Conservation (phyloP, 805 yeast genomes). For the Candida pini region DNA sequence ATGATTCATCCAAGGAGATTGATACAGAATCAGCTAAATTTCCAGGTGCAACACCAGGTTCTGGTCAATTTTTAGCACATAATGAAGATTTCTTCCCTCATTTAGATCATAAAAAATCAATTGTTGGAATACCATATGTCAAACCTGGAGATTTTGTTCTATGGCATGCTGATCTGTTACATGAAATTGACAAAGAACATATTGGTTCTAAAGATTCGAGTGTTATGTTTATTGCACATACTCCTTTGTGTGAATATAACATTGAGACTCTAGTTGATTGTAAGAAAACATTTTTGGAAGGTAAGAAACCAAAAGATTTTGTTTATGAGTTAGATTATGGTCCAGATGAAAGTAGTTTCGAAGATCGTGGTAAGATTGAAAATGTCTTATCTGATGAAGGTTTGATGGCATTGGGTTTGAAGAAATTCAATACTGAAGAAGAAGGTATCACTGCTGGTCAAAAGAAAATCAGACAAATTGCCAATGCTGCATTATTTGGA, state of each 20-base stretch:
- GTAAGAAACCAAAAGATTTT: too few relatives aligned
- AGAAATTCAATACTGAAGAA: too few relatives aligned
- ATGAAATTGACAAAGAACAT: conserved; percentile 35
- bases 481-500: too few relatives aligned
- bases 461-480: too few relatives aligned
- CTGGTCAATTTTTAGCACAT: conserved; percentile 32
- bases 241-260: conserved; percentile 25
- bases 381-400: too few relatives aligned
- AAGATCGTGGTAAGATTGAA: too few relatives aligned
- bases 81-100: conserved; percentile 30
- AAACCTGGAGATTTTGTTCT: conserved; percentile 37
- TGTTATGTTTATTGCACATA: conserved; percentile 33
- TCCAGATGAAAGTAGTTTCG: too few relatives aligned
- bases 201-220: conserved; percentile 31
- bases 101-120: conserved; percentile 25
- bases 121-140: conserved; percentile 34
- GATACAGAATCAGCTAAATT: conserved; percentile 29
- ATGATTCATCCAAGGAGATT: conserved; percentile 26
- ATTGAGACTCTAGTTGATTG: too few relatives aligned
- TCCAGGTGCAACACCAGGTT: conserved; percentile 35
- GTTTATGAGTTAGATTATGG: too few relatives aligned
- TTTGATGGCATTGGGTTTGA: too few relatives aligned
- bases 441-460: too few relatives aligned
- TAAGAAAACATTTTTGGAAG: too few relatives aligned
- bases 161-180: conserved; percentile 39